phyloP scores from a whole-genome alignment of 495 filamentous ascomycete genomes.

The Amphirosellinia nigrospora region DNA sequence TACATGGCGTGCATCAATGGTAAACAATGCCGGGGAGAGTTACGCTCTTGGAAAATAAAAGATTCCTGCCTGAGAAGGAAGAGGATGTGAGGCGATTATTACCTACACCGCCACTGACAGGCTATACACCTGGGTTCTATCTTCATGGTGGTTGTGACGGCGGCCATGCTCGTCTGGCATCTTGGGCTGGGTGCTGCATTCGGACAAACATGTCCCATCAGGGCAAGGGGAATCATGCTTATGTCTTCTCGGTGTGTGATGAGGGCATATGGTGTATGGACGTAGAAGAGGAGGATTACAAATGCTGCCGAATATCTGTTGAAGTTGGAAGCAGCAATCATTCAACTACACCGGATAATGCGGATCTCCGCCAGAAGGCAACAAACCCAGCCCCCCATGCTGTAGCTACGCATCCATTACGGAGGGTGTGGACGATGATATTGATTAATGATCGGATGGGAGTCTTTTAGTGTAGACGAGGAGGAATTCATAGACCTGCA shows the following conservation, averaged over 20 bases:
- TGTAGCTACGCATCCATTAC: not conserved
- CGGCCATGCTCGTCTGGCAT: not conserved
- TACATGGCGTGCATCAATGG: not conserved
- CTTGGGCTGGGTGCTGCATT: not conserved
- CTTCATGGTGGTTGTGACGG: not conserved
- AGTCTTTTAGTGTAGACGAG: not conserved
- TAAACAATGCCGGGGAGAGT: not conserved
- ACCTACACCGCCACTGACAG: too few relatives aligned
- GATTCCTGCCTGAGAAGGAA: not conserved
- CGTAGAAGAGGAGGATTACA: conserved; percentile 1
- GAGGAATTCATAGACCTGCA: not conserved
- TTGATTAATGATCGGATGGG: conserved; percentile 7
- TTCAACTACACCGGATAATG: not conserved
- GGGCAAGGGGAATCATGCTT: not conserved
- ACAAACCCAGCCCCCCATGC: not conserved
- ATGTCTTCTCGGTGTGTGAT: not conserved
- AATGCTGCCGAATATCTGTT: not conserved
- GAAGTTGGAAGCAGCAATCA: not conserved
- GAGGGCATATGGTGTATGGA: conserved; percentile 13
- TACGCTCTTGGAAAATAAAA: not conserved
- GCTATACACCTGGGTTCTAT: too few relatives aligned
- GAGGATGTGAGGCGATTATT: too few relatives aligned
- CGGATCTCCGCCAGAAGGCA: not conserved
- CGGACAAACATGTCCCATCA: not conserved
- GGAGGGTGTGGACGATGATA: not conserved